Conservation (phyloP, 2,329 filamentous ascomycete species). For the Coniella lustricola region DNA sequence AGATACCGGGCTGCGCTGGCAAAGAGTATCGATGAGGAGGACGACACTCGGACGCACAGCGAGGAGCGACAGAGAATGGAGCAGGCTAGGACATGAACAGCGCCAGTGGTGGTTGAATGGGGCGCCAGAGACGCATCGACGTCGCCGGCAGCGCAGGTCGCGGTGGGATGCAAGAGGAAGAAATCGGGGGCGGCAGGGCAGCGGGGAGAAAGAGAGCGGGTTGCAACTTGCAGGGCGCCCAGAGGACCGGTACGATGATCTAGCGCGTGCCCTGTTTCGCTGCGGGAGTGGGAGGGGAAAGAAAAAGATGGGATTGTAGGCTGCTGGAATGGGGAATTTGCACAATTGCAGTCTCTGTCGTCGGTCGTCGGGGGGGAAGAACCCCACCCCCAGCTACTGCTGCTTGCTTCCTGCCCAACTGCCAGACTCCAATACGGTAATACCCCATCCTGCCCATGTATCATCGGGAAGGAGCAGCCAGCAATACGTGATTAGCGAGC, state of each 20-base stretch:
- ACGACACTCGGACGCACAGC: neutral
- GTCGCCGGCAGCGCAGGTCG: neutral
- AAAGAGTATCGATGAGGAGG: too few species aligned
- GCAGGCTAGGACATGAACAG: neutral
- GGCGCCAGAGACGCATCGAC: neutral
- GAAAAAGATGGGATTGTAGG: conserved; percentile 15
- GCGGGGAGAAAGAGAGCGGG: neutral
- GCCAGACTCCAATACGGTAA: too few species aligned
- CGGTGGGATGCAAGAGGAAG: neutral
- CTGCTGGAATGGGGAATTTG: conserved; percentile 12
- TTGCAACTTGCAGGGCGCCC: neutral
- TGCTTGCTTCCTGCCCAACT: neutral
- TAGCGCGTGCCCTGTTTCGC: neutral
- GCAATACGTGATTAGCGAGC: too few species aligned
- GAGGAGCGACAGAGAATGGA: neutral
- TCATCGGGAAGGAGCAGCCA: too few species aligned
- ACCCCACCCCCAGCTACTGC: neutral
- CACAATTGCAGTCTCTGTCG: conserved; percentile 12
- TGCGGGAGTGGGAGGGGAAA: neutral
- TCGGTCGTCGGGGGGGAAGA: too few species aligned
- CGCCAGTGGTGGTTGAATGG: too few species aligned
- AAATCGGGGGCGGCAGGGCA: neutral
- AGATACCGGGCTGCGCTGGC: too few species aligned
- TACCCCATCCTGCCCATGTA: too few species aligned
- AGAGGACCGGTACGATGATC: neutral